phyloP scores from a whole-genome alignment of 306 rosid species.

The Vicia faba region DNA sequence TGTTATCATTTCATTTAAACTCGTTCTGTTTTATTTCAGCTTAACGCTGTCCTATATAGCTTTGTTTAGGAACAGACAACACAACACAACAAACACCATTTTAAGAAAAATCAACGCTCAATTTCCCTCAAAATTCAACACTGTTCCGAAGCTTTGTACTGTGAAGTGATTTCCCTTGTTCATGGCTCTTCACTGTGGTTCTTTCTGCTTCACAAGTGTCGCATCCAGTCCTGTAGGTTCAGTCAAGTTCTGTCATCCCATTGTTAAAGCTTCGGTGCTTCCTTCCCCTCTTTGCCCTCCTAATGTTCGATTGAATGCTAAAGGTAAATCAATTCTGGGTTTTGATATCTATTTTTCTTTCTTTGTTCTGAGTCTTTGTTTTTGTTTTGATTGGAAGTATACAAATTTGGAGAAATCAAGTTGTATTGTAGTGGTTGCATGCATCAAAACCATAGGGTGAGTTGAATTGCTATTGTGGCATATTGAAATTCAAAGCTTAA shows the following conservation, averaged over 20 bases:
- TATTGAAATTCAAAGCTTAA: not conserved
- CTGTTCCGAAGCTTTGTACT: slow-evolving; percentile 3
- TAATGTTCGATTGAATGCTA: slow-evolving; percentile 39
- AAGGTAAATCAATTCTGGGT: slow-evolving; percentile 44
- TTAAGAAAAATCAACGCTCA: not conserved
- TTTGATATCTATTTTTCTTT: not conserved
- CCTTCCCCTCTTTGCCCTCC: slow-evolving; percentile 43
- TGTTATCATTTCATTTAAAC: not conserved
- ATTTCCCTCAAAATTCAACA: not conserved
- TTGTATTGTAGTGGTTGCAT: not conserved
- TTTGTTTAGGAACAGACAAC: not conserved
- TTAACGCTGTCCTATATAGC: not conserved
- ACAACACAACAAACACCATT: slow-evolving; percentile 4
- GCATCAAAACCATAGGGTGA: not conserved
- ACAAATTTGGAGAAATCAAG: slow-evolving; percentile 15
- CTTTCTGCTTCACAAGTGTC: slow-evolving; percentile 49
- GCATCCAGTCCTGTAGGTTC: slow-evolving; percentile 44
- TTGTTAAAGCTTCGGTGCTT: slow-evolving; percentile 46
- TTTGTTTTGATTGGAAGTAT: not conserved
- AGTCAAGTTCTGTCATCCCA: slow-evolving; percentile 41
- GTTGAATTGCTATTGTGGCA: not conserved
- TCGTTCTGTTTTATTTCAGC: not conserved
- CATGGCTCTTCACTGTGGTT: slow-evolving; percentile 73
- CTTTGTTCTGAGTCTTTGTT: not conserved
- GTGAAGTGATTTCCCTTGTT: slow-evolving; percentile 32